Conservation (phyloP, 352 stramenopile genomes). For the Phytopythium aichiense region DNA sequence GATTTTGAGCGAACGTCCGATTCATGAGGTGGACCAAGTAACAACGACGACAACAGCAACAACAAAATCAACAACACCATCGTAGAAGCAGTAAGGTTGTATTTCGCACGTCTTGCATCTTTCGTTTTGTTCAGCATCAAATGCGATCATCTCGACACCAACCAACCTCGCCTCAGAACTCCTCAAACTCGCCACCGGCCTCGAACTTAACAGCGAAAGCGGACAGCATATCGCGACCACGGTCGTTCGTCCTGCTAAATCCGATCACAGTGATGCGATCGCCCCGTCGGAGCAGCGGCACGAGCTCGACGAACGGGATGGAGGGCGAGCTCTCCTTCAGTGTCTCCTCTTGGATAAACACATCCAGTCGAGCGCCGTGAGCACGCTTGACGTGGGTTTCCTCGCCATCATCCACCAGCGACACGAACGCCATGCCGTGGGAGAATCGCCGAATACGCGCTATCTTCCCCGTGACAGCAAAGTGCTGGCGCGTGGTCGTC, state of each 20-base stretch:
- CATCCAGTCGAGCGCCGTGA: background rate
- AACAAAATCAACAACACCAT: too few species aligned
- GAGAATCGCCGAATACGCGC: constrained; percentile 35
- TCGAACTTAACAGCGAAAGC: background rate
- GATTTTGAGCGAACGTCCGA: too few species aligned
- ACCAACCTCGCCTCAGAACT: background rate
- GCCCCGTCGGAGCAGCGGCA: background rate
- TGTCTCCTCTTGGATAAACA: constrained; percentile 1
- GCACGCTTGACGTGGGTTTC: background rate
- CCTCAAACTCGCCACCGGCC: constrained; percentile 5
- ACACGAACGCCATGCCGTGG: constrained; percentile 49
- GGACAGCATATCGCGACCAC: constrained; percentile 1
- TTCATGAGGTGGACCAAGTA: too few species aligned
- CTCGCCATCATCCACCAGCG: constrained; percentile 11
- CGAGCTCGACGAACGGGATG: background rate
- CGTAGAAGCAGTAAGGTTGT: too few species aligned
- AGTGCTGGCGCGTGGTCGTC: constrained; percentile 12
- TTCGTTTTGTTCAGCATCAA: too few species aligned
- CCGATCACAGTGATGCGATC: background rate
- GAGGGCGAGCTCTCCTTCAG: background rate
- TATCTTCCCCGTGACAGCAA: constrained; percentile 34
- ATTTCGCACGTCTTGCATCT: too few species aligned
- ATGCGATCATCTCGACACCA: too few species aligned
- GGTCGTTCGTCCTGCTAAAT: background rate
- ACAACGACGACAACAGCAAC: too few species aligned